Conservation (phyloP, 1,284 basidiomycete species). For the Pisolithus thermaeus region DNA sequence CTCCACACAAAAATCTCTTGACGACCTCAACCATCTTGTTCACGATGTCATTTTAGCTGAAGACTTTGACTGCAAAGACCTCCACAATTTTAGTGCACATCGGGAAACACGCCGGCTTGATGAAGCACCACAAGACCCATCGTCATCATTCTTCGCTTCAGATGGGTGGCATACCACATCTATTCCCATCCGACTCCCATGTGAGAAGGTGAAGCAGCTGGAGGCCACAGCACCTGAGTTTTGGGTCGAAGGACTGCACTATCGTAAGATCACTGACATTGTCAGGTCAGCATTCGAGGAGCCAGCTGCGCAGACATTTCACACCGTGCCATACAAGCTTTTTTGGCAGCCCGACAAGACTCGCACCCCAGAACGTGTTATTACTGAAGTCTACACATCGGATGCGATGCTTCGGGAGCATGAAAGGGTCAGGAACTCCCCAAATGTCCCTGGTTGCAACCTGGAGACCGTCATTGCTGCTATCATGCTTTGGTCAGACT, state of each 20-base stretch:
- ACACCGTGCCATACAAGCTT: constrained; percentile 15
- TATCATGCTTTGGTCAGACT: constrained; percentile 30
- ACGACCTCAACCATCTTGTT: constrained; percentile 24
- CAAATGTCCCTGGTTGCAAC: constrained; percentile 6
- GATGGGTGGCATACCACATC: constrained; percentile 23
- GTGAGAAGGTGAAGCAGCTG: constrained; percentile 8
- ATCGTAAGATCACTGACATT: constrained; percentile 8
- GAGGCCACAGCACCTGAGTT: constrained; percentile 7
- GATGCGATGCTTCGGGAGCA: constrained; percentile 12
- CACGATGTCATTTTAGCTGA: constrained; percentile 23
- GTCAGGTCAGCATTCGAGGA: constrained; percentile 6
- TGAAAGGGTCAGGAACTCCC: constrained; percentile 9
- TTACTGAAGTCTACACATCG: constrained; percentile 18
- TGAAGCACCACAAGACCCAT: neutral
- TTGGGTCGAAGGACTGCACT: constrained; percentile 1
- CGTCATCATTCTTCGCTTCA: neutral
- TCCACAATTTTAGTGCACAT: constrained; percentile 12
- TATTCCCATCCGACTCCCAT: constrained; percentile 19
- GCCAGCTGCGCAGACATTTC: neutral
- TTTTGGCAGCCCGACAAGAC: constrained; percentile 11
- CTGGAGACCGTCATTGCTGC: constrained; percentile 19
- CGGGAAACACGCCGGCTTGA: constrained; percentile 13
- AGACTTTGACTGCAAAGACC: constrained; percentile 18
- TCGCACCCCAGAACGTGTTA: constrained; percentile 1
- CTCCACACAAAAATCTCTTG: constrained; percentile 19